phyloP scores from a whole-genome alignment of 345 rosid species.

The Xanthoceras sorbifolium region DNA sequence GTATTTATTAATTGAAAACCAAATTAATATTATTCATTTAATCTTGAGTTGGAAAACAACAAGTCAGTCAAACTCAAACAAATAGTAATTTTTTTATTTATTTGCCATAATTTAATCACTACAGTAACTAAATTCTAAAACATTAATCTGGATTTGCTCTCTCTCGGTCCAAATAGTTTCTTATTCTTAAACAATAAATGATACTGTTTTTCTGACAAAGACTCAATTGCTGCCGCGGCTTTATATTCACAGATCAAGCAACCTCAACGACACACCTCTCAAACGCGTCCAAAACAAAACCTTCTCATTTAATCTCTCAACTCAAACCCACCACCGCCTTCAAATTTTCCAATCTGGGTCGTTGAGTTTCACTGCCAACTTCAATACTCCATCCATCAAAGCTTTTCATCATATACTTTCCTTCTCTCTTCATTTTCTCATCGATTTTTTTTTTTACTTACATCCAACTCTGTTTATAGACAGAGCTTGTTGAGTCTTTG shows the following conservation, averaged over 20 bases:
- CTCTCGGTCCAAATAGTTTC: background rate
- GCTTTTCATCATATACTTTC: slow-evolving; percentile 2
- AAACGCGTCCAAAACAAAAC: background rate
- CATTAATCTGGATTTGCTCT: no score
- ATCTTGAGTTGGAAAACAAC: no score
- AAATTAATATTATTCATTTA: no score
- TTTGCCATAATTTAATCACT: background rate
- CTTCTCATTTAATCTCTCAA: background rate
- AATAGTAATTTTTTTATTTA: no score
- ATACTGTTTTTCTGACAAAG: slow-evolving; percentile 21
- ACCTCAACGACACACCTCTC: background rate
- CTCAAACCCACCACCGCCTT: slow-evolving; percentile 9
- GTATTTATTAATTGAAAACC: no score
- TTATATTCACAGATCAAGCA: background rate
- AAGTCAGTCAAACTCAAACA: no score
- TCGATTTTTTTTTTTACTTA: background rate
- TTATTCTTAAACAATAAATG: background rate
- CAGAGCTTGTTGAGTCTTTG: slow-evolving; percentile 11
- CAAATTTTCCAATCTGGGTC: slow-evolving; percentile 16
- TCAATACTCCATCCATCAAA: slow-evolving; percentile 22
- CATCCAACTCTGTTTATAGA: slow-evolving; percentile 1
- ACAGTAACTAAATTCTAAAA: background rate
- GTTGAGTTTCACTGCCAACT: slow-evolving; percentile 34
- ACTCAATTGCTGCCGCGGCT: slow-evolving; percentile 24
- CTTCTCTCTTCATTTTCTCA: background rate